A percentile compares a stretch with the other conserved stretches of the same genome.
These are phyloP conservation scores for Gossypium bickii DNA, from an alignment of 345 rosid species.

Conservation along the genomic window DNA sequence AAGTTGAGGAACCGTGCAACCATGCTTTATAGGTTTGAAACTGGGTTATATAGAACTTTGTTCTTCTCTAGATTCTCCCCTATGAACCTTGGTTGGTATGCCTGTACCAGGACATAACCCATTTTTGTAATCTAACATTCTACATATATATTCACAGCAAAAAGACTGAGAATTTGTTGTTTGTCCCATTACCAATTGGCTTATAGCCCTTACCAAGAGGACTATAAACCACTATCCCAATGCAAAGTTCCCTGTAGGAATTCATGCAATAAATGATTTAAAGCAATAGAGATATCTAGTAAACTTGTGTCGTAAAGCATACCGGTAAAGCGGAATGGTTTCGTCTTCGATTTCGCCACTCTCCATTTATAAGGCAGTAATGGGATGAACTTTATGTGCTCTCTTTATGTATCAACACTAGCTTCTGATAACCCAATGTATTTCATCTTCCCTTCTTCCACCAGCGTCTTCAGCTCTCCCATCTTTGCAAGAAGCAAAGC, in stretches of 20 bases:
- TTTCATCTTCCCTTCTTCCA: conserved; percentile 41
- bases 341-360: conserved; percentile 41
- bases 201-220: conserved; percentile 35
- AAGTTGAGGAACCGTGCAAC: conserved; percentile 38
- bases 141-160: neutral
- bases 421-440: conserved; percentile 45
- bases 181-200: conserved; percentile 18
- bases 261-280: neutral
- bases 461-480: conserved; percentile 35
- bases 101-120: conserved; percentile 9
- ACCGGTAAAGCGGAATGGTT: conserved; percentile 43
- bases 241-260: conserved; percentile 27
- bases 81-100: conserved; percentile 34
- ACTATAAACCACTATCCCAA: conserved; percentile 33
- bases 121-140: neutral
- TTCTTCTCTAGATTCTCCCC: conserved; percentile 46
- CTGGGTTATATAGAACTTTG: conserved; percentile 28
- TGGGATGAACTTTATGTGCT: conserved; percentile 43
- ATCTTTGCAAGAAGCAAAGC: conserved; percentile 2
- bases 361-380: conserved; percentile 38
- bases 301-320: neutral
- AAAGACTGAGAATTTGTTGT: neutral
- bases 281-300: neutral
- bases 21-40: conserved; percentile 31
- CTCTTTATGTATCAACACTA: conserved; percentile 33